Conservation (phyloP, 2,329 filamentous ascomycete genomes). For the Orbilia quercus region DNA sequence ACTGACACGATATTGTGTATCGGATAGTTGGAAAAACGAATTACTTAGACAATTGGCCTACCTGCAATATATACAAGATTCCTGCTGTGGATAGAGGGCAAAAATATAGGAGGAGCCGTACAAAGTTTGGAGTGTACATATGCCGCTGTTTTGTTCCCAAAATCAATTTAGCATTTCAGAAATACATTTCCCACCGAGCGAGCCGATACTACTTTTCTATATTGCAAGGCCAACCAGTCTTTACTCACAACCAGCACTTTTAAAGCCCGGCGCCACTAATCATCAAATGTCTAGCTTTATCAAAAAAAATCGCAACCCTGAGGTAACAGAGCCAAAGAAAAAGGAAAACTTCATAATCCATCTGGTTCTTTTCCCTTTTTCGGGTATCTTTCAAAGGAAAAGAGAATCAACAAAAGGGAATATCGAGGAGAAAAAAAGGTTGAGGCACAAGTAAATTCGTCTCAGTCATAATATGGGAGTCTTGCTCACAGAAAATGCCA, state of each 20-base stretch:
- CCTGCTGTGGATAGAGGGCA: neutral
- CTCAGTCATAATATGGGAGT: slow-evolving; percentile 7
- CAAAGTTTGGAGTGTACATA: slow-evolving; percentile 26
- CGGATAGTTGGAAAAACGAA: slow-evolving; percentile 68
- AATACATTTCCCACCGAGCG: no score
- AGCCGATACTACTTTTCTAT: neutral
- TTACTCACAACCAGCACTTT: no score
- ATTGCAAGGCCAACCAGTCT: no score
- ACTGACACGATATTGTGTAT: slow-evolving; percentile 15
- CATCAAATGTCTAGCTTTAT: no score
- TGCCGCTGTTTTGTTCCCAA: slow-evolving; percentile 9
- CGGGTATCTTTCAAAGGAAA: slow-evolving; percentile 38
- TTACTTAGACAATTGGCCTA: slow-evolving; percentile 58
- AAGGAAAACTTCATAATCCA: neutral
- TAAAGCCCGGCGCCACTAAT: no score
- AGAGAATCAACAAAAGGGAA: neutral
- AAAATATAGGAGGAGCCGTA: neutral
- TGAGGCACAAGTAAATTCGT: slow-evolving; percentile 17
- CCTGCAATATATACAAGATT: neutral
- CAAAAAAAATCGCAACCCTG: neutral
- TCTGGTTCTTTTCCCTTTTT: slow-evolving; percentile 2
- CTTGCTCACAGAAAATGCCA: neutral
- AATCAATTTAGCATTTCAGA: neutral
- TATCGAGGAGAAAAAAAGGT: neutral
- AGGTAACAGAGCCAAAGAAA: neutral